Base-by-base conservation (phyloP, 371 early-diverging fungal species). In the Apophysomyces ossiformis region DNA sequence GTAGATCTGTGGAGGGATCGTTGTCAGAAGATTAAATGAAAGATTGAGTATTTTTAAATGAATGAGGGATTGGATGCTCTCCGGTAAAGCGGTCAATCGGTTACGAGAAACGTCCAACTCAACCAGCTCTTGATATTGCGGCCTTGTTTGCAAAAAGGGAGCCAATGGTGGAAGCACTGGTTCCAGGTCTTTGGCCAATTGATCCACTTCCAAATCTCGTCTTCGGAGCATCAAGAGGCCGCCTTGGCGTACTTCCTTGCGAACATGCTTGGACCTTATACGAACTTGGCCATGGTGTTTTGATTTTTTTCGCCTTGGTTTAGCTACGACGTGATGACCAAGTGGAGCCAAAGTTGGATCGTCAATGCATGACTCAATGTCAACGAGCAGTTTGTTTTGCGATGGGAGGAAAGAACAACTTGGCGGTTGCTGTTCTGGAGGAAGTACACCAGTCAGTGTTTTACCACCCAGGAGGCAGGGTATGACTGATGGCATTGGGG, bases 321-420 rank as follows among this genome's bases (percentile, higher is more conserved):
- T 18, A 7, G 60, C 6, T 36, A 45, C 61, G 7, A 87, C 81
- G 66, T 87, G 87, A 26, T 68, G 69, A 5, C 87, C 87, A 7
- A 87, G 66, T 8, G 87, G 87, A 7, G 87, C 87, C n/a, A 87
- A 72, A 37, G 72, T 61, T 1, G 87, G 87, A 62, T 85, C 71
- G 63, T 87, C 87, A 57, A 87, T 85, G 69, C 87, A 87, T 7
- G 86, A 73, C 45, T 87, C 88, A 69, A 87, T 87, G 72, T 87
- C 88, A 57, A 81, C 63, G 21, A 84, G 60, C 8, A 60, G 62
- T 6, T 63, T 64, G 38, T 58, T 54, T 12, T 70, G 61, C 12
- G 65, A 64, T 16, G 70, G 69, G 26, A 73, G 56, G 36, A 69
- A 69, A 12, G 68, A 57, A 36, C 71, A 45, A 13, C 60, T 13